Percentiles rank a stretch among this genome's conserved stretches.
Conservation (phyloP, 306 rosid species). For the Vachellia pachyceras region DNA sequence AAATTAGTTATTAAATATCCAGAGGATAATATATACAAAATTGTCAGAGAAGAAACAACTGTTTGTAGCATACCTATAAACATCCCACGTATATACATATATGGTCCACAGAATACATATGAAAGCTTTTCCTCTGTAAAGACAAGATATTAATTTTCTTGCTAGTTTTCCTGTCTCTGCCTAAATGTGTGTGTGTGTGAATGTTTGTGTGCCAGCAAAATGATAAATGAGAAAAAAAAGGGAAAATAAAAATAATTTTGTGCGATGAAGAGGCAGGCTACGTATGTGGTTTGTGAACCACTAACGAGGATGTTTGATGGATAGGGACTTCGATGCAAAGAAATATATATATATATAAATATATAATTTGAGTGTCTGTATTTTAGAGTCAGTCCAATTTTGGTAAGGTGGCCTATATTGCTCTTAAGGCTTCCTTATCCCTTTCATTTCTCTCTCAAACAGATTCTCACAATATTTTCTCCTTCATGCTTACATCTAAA, state of each 20-base stretch:
- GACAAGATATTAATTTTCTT: neutral
- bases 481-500: neutral
- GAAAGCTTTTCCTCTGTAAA: conserved; percentile 4
- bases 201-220: neutral
- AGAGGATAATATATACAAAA: too few species aligned
- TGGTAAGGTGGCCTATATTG: neutral
- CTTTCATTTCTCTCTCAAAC: neutral
- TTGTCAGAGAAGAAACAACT: conserved; percentile 22
- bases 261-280: conserved; percentile 66
- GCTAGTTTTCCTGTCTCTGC: neutral
- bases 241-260: neutral
- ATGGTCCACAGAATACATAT: conserved; percentile 24
- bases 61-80: conserved; percentile 13
- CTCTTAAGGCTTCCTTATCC: neutral
- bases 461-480: neutral
- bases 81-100: conserved; percentile 1
- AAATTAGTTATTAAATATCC: too few species aligned
- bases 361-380: neutral
- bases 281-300: conserved; percentile 66
- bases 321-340: conserved; percentile 36
- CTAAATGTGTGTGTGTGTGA: neutral
- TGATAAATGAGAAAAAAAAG: neutral
- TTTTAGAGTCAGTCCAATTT: conserved; percentile 48
- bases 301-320: conserved; percentile 57
- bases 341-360: too few species aligned